Evolutionary conservation across 1,139 yeast genomes (phyloP).

Genomic region (Saccharomycopsis phalli): DNA sequence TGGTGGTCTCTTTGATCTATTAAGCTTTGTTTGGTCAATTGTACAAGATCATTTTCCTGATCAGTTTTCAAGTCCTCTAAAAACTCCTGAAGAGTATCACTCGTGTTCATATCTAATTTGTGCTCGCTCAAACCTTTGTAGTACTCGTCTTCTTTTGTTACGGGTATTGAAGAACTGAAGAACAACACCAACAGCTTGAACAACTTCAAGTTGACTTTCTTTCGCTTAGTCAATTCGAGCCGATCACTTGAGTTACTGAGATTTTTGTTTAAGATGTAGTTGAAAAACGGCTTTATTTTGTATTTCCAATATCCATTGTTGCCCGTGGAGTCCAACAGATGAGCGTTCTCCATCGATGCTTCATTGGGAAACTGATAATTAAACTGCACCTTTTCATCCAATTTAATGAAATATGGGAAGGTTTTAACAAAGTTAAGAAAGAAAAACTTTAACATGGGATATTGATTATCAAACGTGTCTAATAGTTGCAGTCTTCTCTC

Average conservation of each 20-base stretch:
- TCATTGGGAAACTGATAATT: slow-evolving; percentile 1
- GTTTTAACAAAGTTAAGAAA: slow-evolving; percentile 17
- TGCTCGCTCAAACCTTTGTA: slow-evolving; percentile 11
- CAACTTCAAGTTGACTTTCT: slow-evolving; percentile 15
- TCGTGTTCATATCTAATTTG: slow-evolving; percentile 5
- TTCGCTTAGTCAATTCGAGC: slow-evolving; percentile 17
- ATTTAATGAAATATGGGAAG: slow-evolving; percentile 15
- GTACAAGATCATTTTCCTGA: neutral
- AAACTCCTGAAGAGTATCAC: slow-evolving; percentile 2
- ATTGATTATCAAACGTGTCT: slow-evolving; percentile 6
- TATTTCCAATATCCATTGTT: slow-evolving; percentile 33
- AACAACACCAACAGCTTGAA: slow-evolving; percentile 12
- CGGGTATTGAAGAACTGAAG: slow-evolving; percentile 11
- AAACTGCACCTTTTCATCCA: slow-evolving; percentile 9
- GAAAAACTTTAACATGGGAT: slow-evolving; percentile 17
- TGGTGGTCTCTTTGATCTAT: slow-evolving; percentile 7
- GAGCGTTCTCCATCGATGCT: neutral
- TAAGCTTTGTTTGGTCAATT: slow-evolving; percentile 6
- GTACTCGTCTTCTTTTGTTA: slow-evolving; percentile 15
- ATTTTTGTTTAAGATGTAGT: slow-evolving; percentile 16
- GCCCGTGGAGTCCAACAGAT: slow-evolving; percentile 23
- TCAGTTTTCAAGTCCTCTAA: slow-evolving; percentile 5
- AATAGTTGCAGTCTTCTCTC: too few species aligned
- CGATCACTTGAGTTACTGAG: slow-evolving; percentile 18
- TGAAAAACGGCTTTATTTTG: slow-evolving; percentile 17